These are phyloP conservation scores for Helotiales sp. DNA, from an alignment of 2,329 filamentous ascomycete genomes.

Conservation along the genomic window DNA sequence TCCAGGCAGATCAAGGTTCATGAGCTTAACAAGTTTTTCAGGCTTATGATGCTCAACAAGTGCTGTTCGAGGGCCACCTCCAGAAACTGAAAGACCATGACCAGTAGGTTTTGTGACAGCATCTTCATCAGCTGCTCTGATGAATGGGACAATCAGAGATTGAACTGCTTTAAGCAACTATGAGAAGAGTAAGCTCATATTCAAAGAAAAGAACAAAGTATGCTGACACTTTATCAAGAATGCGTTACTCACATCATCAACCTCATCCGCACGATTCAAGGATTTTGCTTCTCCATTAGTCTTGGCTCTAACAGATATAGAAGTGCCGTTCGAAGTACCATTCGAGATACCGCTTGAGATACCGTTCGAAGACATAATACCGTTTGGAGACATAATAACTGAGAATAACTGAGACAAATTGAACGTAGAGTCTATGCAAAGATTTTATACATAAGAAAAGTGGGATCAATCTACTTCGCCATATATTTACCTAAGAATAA, in stretches of 20 bases:
- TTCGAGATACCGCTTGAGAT: too few relatives aligned
- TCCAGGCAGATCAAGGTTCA: conserved; percentile 59
- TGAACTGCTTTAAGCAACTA: conserved; percentile 70
- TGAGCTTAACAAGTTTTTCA: conserved; percentile 52
- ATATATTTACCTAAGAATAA: not conserved
- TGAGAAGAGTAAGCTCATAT: not conserved
- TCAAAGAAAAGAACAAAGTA: not conserved
- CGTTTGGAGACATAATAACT: too few relatives aligned
- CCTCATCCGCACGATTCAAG: conserved; percentile 43
- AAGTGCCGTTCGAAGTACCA: conserved; percentile 24
- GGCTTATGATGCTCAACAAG: conserved; percentile 65
- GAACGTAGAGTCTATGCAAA: not conserved
- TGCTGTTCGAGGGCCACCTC: conserved; percentile 50
- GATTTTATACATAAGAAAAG: not conserved
- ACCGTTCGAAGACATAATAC: too few relatives aligned
- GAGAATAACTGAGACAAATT: too few relatives aligned
- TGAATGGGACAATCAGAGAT: conserved; percentile 68
- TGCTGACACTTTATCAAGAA: not conserved
- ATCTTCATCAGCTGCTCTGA: conserved; percentile 67
- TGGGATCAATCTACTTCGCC: not conserved
- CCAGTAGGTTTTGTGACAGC: conserved; percentile 55
- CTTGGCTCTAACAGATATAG: conserved; percentile 15
- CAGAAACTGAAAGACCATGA: conserved; percentile 42
- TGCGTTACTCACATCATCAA: conserved; percentile 44
- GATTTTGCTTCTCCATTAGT: not conserved